Percentiles rank a stretch among this genome's conserved stretches.
These are phyloP conservation scores for Jatropha curcas DNA, from an alignment of 345 rosid species.

Conservation along the genomic window DNA sequence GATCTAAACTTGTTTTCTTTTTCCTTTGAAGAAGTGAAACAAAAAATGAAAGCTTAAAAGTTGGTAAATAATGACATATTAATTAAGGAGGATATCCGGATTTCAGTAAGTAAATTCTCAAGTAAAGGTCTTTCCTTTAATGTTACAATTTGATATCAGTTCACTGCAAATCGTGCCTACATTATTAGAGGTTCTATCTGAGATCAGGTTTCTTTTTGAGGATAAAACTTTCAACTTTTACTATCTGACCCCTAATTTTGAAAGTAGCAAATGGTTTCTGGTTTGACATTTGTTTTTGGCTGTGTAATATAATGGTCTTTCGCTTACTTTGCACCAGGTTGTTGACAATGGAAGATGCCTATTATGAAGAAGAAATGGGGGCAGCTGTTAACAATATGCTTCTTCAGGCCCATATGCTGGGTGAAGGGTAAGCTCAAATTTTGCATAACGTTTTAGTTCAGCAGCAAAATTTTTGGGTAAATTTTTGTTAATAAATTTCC, in stretches of 20 bases:
- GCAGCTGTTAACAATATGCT: constrained; percentile 52
- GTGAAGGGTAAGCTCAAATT: constrained; percentile 71
- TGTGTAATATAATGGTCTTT: constrained; percentile 2
- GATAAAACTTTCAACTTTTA: constrained; percentile 6
- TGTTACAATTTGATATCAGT: background rate
- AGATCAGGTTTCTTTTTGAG: constrained; percentile 1
- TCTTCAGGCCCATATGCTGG: constrained; percentile 57
- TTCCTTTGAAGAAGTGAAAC: background rate
- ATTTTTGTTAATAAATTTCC: background rate
- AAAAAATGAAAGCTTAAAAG: background rate
- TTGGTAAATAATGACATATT: background rate
- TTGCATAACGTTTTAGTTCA: background rate
- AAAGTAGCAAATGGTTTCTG: constrained; percentile 7
- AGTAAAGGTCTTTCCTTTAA: background rate
- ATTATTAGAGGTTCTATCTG: constrained; percentile 6
- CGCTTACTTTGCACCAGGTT: constrained; percentile 50
- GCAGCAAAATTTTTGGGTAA: background rate
- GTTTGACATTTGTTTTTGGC: background rate
- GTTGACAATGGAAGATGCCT: constrained; percentile 70
- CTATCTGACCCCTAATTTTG: constrained; percentile 3
- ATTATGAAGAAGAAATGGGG: constrained; percentile 55
- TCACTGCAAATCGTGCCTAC: background rate
- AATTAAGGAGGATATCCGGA: constrained; percentile 7
- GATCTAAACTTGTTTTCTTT: background rate
- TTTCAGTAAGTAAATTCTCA: background rate